phyloP scores from a whole-genome alignment of 495 filamentous ascomycete species.

The Neurospora cerealis region DNA sequence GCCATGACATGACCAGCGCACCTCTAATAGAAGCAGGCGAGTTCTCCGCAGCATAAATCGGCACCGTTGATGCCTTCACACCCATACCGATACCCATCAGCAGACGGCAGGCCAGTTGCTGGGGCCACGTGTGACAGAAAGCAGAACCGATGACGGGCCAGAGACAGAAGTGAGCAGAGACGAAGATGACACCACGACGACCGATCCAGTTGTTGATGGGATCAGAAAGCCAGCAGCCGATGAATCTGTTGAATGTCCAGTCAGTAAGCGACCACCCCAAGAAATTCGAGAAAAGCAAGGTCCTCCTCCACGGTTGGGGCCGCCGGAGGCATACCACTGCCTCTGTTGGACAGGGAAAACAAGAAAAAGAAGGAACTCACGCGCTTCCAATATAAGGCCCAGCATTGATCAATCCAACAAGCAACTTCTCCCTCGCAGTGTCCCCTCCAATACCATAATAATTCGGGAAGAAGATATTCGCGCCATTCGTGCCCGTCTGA shows the following conservation, averaged over 20 bases:
- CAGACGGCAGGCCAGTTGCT: slow-evolving; percentile 52
- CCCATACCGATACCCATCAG: slow-evolving; percentile 69
- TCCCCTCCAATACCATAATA: slow-evolving; percentile 33
- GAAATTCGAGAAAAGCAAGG: neutral
- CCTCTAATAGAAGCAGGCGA: slow-evolving; percentile 64
- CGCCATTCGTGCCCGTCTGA: slow-evolving; percentile 66
- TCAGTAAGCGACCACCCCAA: neutral
- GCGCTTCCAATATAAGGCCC: slow-evolving; percentile 41
- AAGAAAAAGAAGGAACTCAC: neutral
- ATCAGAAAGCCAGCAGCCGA: slow-evolving; percentile 61
- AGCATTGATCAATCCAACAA: slow-evolving; percentile 43
- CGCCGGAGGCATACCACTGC: neutral
- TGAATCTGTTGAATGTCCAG: slow-evolving; percentile 13
- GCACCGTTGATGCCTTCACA: slow-evolving; percentile 49
- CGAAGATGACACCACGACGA: slow-evolving; percentile 58
- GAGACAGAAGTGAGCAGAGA: slow-evolving; percentile 54
- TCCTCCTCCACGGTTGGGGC: neutral
- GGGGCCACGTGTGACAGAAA: slow-evolving; percentile 50
- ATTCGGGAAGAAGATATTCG: slow-evolving; percentile 56
- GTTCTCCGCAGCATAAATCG: slow-evolving; percentile 71
- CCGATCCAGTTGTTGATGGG: slow-evolving; percentile 58
- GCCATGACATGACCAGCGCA: slow-evolving; percentile 77
- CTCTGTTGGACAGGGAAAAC: neutral
- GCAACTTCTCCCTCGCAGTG: slow-evolving; percentile 38
- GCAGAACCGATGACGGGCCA: slow-evolving; percentile 54